Base-by-base conservation (phyloP, 1,284 basidiomycete species). In the Ustilago cynodontis region DNA sequence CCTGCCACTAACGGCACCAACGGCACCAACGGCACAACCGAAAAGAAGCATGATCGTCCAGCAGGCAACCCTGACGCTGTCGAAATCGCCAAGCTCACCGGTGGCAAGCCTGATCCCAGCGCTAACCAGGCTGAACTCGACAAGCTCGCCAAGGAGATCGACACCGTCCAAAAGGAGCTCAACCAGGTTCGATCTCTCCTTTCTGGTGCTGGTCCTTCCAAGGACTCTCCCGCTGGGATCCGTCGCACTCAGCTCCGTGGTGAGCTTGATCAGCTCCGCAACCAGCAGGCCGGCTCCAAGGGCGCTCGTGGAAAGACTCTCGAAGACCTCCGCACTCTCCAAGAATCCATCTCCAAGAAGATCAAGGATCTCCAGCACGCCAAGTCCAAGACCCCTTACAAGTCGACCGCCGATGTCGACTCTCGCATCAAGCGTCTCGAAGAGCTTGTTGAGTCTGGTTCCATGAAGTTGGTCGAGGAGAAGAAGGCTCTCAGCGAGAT, bases 401-500 rank as follows among this genome's bases (percentile, higher is more conserved):
- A 93, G 88, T 92, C 90, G 45, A 90, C 93, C 26, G 90, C 90
- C n/a, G 96, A 99, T 62, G 90, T 98, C 59, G 95, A 99, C 82
- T 89, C 90, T 50, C 92, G 92, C 71, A 92, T 98, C 86, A 37
- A 62, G 37, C 72, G 80, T 95, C 81, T 93, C 95, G 72, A 92
- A 90, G 81, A 74, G 31, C 93, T 95, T 85, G 92, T 99, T 69
- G 96, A 98, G 85, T 93, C 93, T 10, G 97, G 96, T 24, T 91
- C 86, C 74, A 90, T 99, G 90, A 98, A 95, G 87, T 90, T 99
- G 63, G 95, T 93, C 41, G 96, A 98, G 64, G 97, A 99, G 88
- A 98, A 98, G 88, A 92, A 94, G 77, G 94, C 95, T 6, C 89
- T 99, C 22, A 90, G 91, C 79, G 96, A 99, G 83, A 97, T 99